Evolutionary conservation across 257 asterid species (phyloP), one percentile per base, ranked within the genome.

Genomic region (Salvia miltiorrhiza): DNA sequence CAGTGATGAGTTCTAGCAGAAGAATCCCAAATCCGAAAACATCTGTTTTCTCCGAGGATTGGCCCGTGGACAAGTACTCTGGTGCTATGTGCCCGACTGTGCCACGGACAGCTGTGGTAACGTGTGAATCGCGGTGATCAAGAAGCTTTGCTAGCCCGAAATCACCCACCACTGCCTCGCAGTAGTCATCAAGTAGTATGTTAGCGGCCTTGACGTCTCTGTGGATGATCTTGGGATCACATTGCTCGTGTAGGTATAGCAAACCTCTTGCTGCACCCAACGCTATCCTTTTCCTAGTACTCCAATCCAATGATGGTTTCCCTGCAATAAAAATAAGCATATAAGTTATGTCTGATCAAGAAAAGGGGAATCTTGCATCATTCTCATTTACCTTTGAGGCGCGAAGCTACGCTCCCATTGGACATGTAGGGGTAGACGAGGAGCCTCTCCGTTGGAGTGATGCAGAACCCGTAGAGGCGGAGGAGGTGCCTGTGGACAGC

Each of bases 151-250:
- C 99, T 75, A 93, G 71, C 14, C 99, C 99, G 28, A 93, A 93
- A 78, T 93, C 99, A 13, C 98, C 98, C 0, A 93, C 96, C 23
- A 93, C 97, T 9, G 97, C 96, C 65, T 90, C 98, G 63, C 80
- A 93, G 80, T 80, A 76, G 72, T 90, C 97, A 52, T 93, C 97
- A 0, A 93, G 95, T 78, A 93, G 71, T 78, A 93, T 88, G 61
- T 93, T 93, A 30, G 99, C 99, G 13, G 99, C 99, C 78, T 93
- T 93, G 41, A 93, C 99, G n/a, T 93, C 99, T 65, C 99, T 81
- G 77, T 90, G 99, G 39, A 93, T 93, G 67, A 93, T 93, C 84
- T 93, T 93, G 5, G 98, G 98, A 65, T 93, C 97, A 70, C 98
- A 93, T 72, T 93, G 98, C 76, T 93, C 99, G 24, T 93, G 99